These are phyloP conservation scores for Mariannaea sp. DNA, from an alignment of 2,329 filamentous ascomycete species.

Conservation along the genomic window DNA sequence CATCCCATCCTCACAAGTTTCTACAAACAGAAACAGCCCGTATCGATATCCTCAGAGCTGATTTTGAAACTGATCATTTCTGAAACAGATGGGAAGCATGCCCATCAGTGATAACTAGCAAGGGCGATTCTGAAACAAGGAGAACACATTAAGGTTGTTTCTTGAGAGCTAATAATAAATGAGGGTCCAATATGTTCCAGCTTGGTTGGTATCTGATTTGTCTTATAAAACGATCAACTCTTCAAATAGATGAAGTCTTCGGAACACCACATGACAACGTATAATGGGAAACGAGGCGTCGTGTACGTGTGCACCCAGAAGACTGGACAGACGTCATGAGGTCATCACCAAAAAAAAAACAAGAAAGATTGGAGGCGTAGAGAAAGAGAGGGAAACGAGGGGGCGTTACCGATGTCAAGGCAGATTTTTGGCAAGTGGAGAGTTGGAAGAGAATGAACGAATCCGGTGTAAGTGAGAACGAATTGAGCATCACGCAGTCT, in stretches of 20 bases:
- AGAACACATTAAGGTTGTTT: constrained; percentile 6
- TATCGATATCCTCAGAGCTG: too few species aligned
- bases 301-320: constrained; percentile 2
- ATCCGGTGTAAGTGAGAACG: constrained; percentile 15
- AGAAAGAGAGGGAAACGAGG: neutral
- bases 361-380: constrained; percentile 2
- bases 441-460: constrained; percentile 1
- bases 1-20: too few species aligned
- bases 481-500: constrained; percentile 12
- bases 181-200: constrained; percentile 3
- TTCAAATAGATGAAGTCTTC: constrained; percentile 11
- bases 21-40: too few species aligned
- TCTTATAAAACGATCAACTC: neutral
- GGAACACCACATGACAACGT: constrained; percentile 17
- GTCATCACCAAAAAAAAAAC: neutral
- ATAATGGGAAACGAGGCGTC: constrained; percentile 10
- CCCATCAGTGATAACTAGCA: too few species aligned
- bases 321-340: constrained; percentile 9
- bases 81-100: too few species aligned
- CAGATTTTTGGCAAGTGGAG: constrained; percentile 9
- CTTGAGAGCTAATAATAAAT: constrained; percentile 10
- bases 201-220: constrained; percentile 8
- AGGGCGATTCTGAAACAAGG: constrained; percentile 28
- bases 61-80: too few species aligned
- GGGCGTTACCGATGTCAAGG: constrained; percentile 12